Percentiles rank a stretch among this genome's conserved stretches.
phyloP scores from a whole-genome alignment of 2,329 filamentous ascomycete species.

The Lecanicillium sp. region DNA sequence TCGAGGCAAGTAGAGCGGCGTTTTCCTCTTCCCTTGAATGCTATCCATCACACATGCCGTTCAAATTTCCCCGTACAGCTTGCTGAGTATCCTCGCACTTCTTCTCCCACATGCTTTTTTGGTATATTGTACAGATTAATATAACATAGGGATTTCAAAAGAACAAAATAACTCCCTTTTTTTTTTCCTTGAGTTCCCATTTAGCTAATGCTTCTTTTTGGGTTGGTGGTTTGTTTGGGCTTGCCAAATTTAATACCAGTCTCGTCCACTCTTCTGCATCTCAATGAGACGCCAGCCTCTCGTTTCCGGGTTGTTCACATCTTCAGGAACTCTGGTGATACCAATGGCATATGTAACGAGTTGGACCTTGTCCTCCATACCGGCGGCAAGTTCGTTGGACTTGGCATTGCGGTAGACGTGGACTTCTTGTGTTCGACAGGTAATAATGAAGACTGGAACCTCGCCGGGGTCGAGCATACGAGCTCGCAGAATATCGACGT shows the following conservation, averaged over 20 bases:
- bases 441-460: slow-evolving; percentile 93
- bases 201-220: neutral
- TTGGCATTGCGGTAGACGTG: slow-evolving; percentile 95
- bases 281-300: slow-evolving; percentile 96
- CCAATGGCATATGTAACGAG: slow-evolving; percentile 97
- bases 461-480: slow-evolving; percentile 78
- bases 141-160: neutral
- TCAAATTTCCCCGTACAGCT: too few relatives aligned
- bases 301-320: slow-evolving; percentile 95
- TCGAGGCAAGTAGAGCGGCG: slow-evolving; percentile 24
- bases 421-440: slow-evolving; percentile 92
- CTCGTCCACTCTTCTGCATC: slow-evolving; percentile 94
- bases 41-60: neutral
- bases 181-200: neutral
- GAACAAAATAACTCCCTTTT: neutral
- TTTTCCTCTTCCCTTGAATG: slow-evolving; percentile 8
- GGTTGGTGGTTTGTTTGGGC: neutral
- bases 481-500: slow-evolving; percentile 80
- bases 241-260: slow-evolving; percentile 51
- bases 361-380: slow-evolving; percentile 98
- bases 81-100: too few relatives aligned
- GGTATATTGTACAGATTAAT: slow-evolving; percentile 4
- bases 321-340: slow-evolving; percentile 85
- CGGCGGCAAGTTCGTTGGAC: slow-evolving; percentile 78
- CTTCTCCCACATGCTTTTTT: neutral